Evolutionary conservation across 192 early-diverging fungal genomes (phyloP), one percentile per base, ranked within the genome.

Genomic region (Thoreauomyces humboldtii): DNA sequence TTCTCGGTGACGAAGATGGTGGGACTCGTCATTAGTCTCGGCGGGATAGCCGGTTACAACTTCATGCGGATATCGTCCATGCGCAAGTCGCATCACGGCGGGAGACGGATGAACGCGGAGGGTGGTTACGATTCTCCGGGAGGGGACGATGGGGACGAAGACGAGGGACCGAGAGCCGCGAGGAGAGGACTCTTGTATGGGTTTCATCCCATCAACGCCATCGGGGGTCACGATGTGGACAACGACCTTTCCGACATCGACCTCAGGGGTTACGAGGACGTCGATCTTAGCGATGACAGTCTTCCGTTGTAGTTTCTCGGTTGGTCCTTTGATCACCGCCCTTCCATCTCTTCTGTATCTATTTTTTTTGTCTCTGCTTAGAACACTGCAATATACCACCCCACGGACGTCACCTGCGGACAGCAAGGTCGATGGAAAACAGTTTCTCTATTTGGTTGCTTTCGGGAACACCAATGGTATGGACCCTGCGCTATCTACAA

Each of bases 1-100:
- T 81, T 93, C 69, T 90, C 92, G 6, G 24, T 84, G 0, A 73
- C 87, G 63, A 94, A 93, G 37, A 75, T 86, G 9, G 54, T 85
- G 17, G 95, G 95, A 9, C 69, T 97, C 29, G 71, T 89, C 48
- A 78, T 93, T 14, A 88, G 90, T 17, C 57, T 97, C n/a, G 77
- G 85, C 19, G 95, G 95, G 4, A 94, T 97, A 48, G 91, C 68
- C 79, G 32, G 88, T 3, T 80, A 80, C 67, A 80, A 80, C 44
- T 80, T 72, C 50, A 25, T 80, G 41, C 67, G 74, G 21, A 74
- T 76, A 43, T 9, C 22, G 14, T 35, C 36, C 7, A 55, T 69
- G 61, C 17, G 51, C 7, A 47, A 61, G 25, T 52, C 22, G 19
- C 67, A 55, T 53, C 56, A 27, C 1, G 28, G 51, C 28, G n/a